Evolutionary conservation across 2,329 filamentous ascomycete species (phyloP), one percentile per base, ranked within the genome.

Genomic region (Colletotrichum brevisporum): DNA sequence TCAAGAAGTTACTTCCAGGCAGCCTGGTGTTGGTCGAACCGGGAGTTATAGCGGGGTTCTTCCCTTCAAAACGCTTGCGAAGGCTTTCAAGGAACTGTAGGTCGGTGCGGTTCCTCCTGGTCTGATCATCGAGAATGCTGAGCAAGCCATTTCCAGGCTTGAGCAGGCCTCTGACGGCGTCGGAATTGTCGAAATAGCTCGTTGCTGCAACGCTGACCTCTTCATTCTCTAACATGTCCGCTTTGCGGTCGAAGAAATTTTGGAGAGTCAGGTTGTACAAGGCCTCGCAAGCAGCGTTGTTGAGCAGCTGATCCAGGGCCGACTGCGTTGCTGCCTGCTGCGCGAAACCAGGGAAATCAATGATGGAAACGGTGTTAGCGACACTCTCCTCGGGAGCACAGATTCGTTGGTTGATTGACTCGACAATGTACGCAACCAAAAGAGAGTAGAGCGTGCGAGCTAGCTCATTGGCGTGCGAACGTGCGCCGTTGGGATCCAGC

Each of bases 121-220:
- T 97, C 80, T 99, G 96, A 76, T 99, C 96, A 76, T 99, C 96
- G 0, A 99, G 85, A 71, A 99, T 99, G 80, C 94, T 95, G 21
- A 99, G 85, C 47, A 99, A 85, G 52, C 96, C 96, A 75, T 98
- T 98, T 27, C 95, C 94, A 65, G 94, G 87, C 83, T 98, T 99
- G 63, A 99, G 84, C 39, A 99, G 86, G 13, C 94, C 95, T 75
- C 93, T 94, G 70, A 98, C 94, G 10, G 95, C 94, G 78, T 98
- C 96, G 0, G 93, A 94, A 80, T 98, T 99, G 81, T 99, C 96
- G 75, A 98, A 99, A 80, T 98, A 99, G 82, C 94, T 97, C 0
- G 95, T 98, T 0, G 95, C 91, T 2, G 95, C 89, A 3, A 99
- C 94, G 39, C 87, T 90, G 43, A 99, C 94, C 78, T 99, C 96